Base-by-base conservation (phyloP, 768 basidiomycete genomes). In the Mrakia frigida region DNA sequence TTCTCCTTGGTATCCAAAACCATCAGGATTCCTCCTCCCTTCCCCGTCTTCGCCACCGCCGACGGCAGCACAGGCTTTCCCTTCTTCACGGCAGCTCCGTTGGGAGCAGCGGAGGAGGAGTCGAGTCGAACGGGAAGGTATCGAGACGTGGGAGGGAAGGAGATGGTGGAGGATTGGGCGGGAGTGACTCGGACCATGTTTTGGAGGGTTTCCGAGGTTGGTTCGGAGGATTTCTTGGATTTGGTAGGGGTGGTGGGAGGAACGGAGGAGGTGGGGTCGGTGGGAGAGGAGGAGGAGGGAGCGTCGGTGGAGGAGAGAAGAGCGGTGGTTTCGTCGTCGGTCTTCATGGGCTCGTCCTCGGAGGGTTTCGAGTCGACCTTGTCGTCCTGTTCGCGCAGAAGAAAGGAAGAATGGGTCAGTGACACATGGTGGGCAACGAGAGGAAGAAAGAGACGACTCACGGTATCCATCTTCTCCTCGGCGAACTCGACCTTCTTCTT, bases 181-280 rank as follows among this genome's bases (percentile, higher is more conserved):
- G 95, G 92, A 3, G 92, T 93, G 31, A 98, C 95, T 69, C 97
- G 90, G 28, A 93, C 91, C 82, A 98, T 90, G 85, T 99, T 99
- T 31, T 89, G 85, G 16, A 92, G 85, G 76, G 85, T 87, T 84
- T 97, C 93, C 18, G 86, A 91, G 3, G 87, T 84, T 2, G 92
- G 89, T 81, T 99, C 97, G 23, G 80, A 73, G 33, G 84, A 81
- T 82, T 90, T 92, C 81, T 85, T 73, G 79, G 37, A 35, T 28
- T 78, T 77, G 63, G 76, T 79, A 31, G 67, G 25, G 10, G 71
- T 65, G 9, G 69, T 74, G 21, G 74, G 59, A 50, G 73, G 41
- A 23, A n/a, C 70, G 65, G 39, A 59, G 65, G 39, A 59, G 33
- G 74, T 50, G 16, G 31, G 14, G 16, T 72, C 67, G 60, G 63